Conservation (phyloP, 345 rosid species). For the Excoecaria agallocha region DNA sequence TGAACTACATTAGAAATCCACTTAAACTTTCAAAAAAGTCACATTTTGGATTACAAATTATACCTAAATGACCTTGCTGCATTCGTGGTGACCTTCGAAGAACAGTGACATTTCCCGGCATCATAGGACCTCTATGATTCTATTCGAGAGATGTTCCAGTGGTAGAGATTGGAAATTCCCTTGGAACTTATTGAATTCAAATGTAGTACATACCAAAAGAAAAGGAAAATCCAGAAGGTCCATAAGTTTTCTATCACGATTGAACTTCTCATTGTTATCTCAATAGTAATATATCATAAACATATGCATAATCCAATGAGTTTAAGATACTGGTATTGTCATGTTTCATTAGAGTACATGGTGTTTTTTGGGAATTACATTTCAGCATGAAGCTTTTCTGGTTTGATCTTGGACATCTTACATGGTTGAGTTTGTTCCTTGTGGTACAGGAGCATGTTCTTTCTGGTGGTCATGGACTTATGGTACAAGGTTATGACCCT, state of each 20-base stretch:
- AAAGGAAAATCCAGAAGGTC: neutral
- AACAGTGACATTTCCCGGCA: neutral
- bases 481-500: slow-evolving; percentile 88
- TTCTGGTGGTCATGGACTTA: slow-evolving; percentile 91
- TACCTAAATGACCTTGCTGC: neutral
- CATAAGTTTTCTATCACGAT: neutral
- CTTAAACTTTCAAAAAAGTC: too few relatives aligned
- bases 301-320: neutral
- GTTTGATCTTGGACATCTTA: slow-evolving; percentile 5
- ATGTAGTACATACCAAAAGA: neutral
- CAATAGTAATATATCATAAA: neutral
- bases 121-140: neutral
- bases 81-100: too few relatives aligned
- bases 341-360: neutral
- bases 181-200: neutral
- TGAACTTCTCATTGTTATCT: neutral
- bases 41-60: neutral
- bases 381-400: neutral
- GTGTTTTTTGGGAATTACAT: neutral
- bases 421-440: slow-evolving; percentile 13
- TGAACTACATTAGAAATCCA: too few relatives aligned
- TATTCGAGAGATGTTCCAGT: neutral
- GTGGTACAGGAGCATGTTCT: slow-evolving; percentile 73
- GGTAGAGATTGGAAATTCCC: neutral
- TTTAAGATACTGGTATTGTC: neutral